A percentile compares a stretch with the other conserved stretches of the same genome.
Conservation (phyloP, 2,329 filamentous ascomycete genomes). For the Pseudogymnoascus pannorum region DNA sequence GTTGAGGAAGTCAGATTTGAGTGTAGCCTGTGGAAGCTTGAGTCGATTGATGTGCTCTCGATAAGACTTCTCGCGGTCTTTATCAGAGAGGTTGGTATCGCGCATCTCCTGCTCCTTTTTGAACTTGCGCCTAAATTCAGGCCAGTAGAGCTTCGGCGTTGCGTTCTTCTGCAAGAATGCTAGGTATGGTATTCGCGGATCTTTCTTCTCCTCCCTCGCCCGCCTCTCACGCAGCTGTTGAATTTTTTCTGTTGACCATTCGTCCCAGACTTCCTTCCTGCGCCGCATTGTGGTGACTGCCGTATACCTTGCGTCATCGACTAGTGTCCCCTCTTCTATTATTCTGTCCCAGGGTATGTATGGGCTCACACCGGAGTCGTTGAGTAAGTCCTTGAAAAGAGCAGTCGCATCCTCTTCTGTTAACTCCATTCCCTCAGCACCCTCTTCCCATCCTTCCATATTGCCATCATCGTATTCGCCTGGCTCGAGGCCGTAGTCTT, state of each 20-base stretch:
- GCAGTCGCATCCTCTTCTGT: constrained; percentile 68
- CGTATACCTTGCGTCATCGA: constrained; percentile 83
- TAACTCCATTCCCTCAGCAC: constrained; percentile 60
- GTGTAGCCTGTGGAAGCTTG: constrained; percentile 55
- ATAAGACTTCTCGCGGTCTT: constrained; percentile 73
- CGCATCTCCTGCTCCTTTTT: constrained; percentile 76
- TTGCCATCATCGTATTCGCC: constrained; percentile 66
- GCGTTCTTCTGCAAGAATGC: constrained; percentile 74
- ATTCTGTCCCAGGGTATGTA: constrained; percentile 90
- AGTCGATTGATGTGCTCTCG: constrained; percentile 64
- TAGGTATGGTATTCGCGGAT: constrained; percentile 77
- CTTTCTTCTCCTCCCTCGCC: constrained; percentile 68
- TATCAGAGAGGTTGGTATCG: constrained; percentile 62
- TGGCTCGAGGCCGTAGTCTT: constrained; percentile 71
- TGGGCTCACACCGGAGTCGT: constrained; percentile 75
- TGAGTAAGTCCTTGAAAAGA: constrained; percentile 78
- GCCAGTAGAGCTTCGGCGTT: constrained; percentile 91
- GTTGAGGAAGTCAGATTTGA: constrained; percentile 61
- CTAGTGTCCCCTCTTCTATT: constrained; percentile 70
- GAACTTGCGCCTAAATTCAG: constrained; percentile 89
- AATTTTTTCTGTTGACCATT: constrained; percentile 76
- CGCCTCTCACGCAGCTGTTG: constrained; percentile 63
- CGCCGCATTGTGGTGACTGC: constrained; percentile 73
- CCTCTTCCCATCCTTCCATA: constrained; percentile 59
- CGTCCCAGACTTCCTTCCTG: constrained; percentile 73